phyloP scores from a whole-genome alignment of 2,329 filamentous ascomycete species.

The Fusarium paranaense region DNA sequence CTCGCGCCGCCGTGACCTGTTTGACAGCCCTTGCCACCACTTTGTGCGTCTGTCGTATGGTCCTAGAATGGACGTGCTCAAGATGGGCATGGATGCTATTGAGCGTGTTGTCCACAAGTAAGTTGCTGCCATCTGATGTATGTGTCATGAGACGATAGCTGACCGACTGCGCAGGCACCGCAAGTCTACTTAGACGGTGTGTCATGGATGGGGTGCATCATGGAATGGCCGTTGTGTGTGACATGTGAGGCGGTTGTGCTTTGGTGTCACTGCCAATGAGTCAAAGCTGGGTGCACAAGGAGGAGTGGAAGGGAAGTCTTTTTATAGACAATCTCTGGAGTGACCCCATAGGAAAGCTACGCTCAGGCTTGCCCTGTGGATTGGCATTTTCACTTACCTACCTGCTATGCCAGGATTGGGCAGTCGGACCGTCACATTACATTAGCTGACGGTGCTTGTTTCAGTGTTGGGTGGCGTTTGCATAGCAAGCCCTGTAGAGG shows the following conservation, averaged over 20 bases:
- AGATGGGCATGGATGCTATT: conserved; percentile 85
- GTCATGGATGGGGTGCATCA: background rate
- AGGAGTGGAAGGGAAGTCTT: conserved; percentile 1
- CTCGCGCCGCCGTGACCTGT: conserved; percentile 86
- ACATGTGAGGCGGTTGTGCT: background rate
- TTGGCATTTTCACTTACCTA: background rate
- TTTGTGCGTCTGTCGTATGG: conserved; percentile 89
- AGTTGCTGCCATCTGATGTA: conserved; percentile 38
- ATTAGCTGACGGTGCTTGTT: background rate
- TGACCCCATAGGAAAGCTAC: background rate
- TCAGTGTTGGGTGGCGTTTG: background rate
- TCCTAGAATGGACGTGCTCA: conserved; percentile 81
- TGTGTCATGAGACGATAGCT: background rate
- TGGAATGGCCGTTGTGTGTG: background rate
- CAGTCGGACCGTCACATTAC: background rate
- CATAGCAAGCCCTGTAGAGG: background rate
- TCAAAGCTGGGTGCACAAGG: background rate
- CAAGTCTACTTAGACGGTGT: conserved; percentile 24
- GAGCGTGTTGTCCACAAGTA: conserved; percentile 83
- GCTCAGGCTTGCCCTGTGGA: background rate
- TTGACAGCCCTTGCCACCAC: conserved; percentile 94
- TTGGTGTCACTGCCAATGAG: background rate
- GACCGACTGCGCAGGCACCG: conserved; percentile 35
- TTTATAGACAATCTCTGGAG: conserved; percentile 3
- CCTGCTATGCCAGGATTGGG: background rate